A percentile compares a stretch with the other conserved stretches of the same genome.
Evolutionary conservation across 441 rosid species (phyloP).

Genomic region (Kokia cookei): DNA sequence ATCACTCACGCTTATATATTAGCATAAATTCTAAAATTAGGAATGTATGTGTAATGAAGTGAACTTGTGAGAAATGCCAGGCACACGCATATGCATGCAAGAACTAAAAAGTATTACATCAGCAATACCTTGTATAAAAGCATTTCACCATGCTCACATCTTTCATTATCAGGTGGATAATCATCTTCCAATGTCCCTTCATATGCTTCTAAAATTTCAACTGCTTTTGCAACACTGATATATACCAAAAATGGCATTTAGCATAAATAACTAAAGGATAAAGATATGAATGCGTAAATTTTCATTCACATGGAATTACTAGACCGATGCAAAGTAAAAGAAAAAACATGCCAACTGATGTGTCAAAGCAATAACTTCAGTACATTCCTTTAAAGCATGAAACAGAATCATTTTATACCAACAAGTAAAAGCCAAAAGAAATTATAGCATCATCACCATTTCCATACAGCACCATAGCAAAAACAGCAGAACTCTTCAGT

Average conservation of each 20-base stretch:
- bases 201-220: constrained; percentile 95
- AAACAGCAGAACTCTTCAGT: not conserved
- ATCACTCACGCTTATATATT: not conserved
- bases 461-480: not conserved
- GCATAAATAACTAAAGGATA: not conserved
- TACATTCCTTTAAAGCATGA: not conserved
- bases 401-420: not conserved
- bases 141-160: constrained; percentile 98
- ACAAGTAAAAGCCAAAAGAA: not conserved
- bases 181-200: constrained; percentile 99
- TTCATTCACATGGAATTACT: not conserved
- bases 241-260: constrained; percentile 11
- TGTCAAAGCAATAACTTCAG: not conserved
- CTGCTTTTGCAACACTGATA: constrained; percentile 82
- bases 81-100: not conserved
- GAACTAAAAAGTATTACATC: not conserved
- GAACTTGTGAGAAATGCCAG: not conserved
- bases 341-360: not conserved
- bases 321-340: not conserved
- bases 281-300: not conserved
- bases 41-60: not conserved
- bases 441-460: not conserved
- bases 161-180: constrained; percentile 96
- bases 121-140: constrained; percentile 83
- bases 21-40: not conserved